phyloP scores from a whole-genome alignment of 768 basidiomycete genomes.

The Naganishia vaughanmartiniae region DNA sequence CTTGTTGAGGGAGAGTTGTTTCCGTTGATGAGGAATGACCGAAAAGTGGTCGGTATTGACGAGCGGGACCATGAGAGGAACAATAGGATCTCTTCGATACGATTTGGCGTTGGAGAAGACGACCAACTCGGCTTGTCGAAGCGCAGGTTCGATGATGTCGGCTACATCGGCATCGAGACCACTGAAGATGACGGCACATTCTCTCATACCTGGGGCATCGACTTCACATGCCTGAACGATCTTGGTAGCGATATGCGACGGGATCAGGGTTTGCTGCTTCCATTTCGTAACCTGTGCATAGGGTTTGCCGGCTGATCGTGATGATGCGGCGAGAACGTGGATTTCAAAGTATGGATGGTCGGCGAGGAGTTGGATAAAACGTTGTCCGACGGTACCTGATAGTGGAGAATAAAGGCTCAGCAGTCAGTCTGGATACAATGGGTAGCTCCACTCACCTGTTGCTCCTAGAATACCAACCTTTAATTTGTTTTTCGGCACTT shows the following conservation, averaged over 20 bases:
- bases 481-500: conserved; percentile 40
- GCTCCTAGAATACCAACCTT: conserved; percentile 55
- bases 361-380: conserved; percentile 84
- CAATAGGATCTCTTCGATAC: conserved; percentile 82
- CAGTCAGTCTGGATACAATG: not conserved
- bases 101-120: conserved; percentile 99
- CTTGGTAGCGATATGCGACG: conserved; percentile 62
- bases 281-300: conserved; percentile 72
- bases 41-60: conserved; percentile 83
- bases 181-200: conserved; percentile 85
- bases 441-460: conserved; percentile 43
- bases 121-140: conserved; percentile 79
- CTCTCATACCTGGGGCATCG: conserved; percentile 62
- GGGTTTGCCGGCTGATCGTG: conserved; percentile 76
- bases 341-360: conserved; percentile 86
- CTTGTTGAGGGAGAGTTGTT: conserved; percentile 60
- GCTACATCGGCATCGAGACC: conserved; percentile 95
- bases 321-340: conserved; percentile 81
- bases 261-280: conserved; percentile 83
- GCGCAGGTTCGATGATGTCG: conserved; percentile 86
- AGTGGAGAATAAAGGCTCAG: not conserved
- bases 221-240: conserved; percentile 74
- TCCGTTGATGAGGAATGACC: conserved; percentile 78
- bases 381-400: conserved; percentile 81
- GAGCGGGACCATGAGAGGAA: conserved; percentile 93